phyloP scores from a whole-genome alignment of 75 land plant species.

The Selaginella tamariscina region DNA sequence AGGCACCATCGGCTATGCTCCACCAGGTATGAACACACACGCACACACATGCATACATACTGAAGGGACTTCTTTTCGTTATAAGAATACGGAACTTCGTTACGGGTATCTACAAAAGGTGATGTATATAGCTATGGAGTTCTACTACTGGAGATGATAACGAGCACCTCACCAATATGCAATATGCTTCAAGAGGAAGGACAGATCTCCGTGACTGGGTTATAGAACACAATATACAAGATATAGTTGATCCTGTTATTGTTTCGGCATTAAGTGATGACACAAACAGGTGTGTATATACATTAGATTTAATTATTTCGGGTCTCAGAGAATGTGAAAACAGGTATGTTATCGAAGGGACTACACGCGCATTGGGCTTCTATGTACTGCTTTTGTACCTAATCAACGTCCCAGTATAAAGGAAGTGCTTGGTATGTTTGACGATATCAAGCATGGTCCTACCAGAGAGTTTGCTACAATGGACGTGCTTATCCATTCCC shows the following conservation, averaged over 20 bases:
- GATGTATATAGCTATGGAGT: conserved; percentile 19
- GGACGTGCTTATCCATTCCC: no score
- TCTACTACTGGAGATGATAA: neutral
- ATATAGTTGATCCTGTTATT: neutral
- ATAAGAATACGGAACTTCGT: conserved; percentile 4
- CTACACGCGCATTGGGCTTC: neutral
- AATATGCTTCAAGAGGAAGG: neutral
- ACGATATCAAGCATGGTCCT: neutral
- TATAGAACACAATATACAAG: neutral
- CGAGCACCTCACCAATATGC: neutral
- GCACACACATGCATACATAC: neutral
- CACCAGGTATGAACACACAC: neutral
- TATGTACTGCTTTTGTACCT: neutral
- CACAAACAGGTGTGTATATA: neutral
- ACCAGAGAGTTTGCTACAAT: no score
- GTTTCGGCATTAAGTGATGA: neutral
- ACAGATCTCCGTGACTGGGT: neutral
- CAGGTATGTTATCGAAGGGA: no score
- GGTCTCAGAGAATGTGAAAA: no score
- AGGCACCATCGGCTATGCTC: neutral
- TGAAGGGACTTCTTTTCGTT: neutral
- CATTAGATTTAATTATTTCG: no score
- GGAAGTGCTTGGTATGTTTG: neutral
- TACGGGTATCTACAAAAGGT: conserved; percentile 5
- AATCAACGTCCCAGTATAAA: neutral